A percentile compares a stretch with the other conserved stretches of the same genome.
Evolutionary conservation across 345 rosid species (phyloP).

Genomic region (Rhodamnia argentea): DNA sequence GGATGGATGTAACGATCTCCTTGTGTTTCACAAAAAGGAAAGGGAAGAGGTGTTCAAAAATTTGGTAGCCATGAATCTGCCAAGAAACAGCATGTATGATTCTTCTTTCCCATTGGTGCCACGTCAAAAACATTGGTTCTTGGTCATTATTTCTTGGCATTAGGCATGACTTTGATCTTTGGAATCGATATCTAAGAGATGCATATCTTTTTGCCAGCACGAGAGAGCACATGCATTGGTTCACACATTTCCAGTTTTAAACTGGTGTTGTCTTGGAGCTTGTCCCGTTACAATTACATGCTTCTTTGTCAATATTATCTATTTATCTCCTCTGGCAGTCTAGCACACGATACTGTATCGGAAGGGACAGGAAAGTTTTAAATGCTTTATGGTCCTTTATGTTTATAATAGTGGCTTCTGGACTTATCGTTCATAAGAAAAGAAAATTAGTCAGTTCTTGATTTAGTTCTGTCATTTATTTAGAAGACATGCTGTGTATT

Average conservation of each 20-base stretch:
- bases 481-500: background rate
- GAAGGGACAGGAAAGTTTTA: background rate
- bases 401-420: background rate
- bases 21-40: constrained; percentile 95
- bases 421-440: background rate
- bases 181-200: background rate
- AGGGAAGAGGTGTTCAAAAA: constrained; percentile 98
- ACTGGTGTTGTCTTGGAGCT: background rate
- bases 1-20: constrained; percentile 98
- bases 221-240: background rate
- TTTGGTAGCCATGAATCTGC: constrained; percentile 92
- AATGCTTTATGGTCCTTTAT: background rate
- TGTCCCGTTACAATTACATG: background rate
- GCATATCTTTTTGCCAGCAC: background rate
- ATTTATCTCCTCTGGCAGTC: background rate
- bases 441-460: background rate
- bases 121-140: background rate
- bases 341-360: background rate
- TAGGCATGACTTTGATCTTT: background rate
- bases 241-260: background rate
- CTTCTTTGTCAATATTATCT: background rate
- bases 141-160: background rate
- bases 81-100: constrained; percentile 86
- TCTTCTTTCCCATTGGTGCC: background rate
- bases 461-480: background rate